Evolutionary conservation across 108 stramenopile species (phyloP), one percentile per base, ranked within the genome.

Genomic region (Cyclotella sp.): DNA sequence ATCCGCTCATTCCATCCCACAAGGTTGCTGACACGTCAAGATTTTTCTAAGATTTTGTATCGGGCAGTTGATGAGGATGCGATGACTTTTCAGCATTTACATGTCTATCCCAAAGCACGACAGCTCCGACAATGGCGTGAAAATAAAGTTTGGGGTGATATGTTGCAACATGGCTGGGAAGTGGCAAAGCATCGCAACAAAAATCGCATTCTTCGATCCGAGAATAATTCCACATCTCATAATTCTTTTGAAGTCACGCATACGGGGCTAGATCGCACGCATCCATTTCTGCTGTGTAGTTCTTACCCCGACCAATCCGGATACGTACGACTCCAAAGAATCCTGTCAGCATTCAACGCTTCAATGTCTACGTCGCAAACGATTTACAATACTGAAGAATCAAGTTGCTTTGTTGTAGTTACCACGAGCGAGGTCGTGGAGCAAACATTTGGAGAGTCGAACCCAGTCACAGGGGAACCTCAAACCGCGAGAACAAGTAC

Each of bases 211-310:
- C 63, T 65, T 24, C 73, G 73, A 54, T 63, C 62, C 9, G 73
- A 74, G 11, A 3, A 34, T 18, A 9, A n/a, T 64, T 24, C 0
- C 52, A 9, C 53, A 40, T 9, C 44, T 47, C 24, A 45, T 63
- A 7, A 19, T 21, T 41, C 61, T 10, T 14, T 58, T 24, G 27
- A 28, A 19, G 15, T 15, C 13, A 40, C 34, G 6, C 34, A 34
- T 6, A 34, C 34, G 34, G 34, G 27, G 55, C 30, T 0, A 61
- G 34, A 39, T 40, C 34, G 8, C 16, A 39, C 27, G 22, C 60
- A 68, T 45, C 72, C 79, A 54, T 80, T 69, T 67, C 19, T 80
- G 15, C 19, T 73, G 34, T 80, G 79, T 52, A 80, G 72, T 63
- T 52, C 47, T 29, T 68, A 28, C 54, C 29, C 45, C 39, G 44